Evolutionary conservation across 164 flowering plant genomes (phyloP).

Genomic region (Magnolia sinica): DNA sequence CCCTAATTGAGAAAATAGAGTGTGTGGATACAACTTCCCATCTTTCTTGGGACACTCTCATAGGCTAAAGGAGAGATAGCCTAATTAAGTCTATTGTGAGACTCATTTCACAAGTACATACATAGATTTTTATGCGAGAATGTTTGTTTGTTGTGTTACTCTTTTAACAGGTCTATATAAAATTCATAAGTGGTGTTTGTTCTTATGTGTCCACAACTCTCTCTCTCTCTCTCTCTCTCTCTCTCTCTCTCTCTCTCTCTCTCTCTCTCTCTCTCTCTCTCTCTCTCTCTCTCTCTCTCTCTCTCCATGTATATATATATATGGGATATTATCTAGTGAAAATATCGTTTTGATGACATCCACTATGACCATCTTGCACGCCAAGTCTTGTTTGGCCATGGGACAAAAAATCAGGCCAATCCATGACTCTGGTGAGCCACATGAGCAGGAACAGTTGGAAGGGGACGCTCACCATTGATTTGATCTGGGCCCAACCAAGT

Average conservation of each 20-base stretch:
- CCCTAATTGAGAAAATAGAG: not conserved
- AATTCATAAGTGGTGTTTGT: not conserved
- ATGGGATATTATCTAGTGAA: no score
- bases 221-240: constrained; percentile 11
- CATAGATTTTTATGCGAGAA: not conserved
- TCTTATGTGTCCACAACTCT: constrained; percentile 6
- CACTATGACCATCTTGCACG: no score
- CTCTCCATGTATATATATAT: not conserved
- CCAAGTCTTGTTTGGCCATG: no score
- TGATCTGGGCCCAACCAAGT: no score
- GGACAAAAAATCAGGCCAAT: no score
- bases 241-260: constrained; percentile 4
- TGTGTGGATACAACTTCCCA: not conserved
- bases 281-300: constrained; percentile 6
- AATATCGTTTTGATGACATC: no score
- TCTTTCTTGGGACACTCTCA: not conserved
- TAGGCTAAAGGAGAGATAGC: not conserved
- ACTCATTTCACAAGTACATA: not conserved
- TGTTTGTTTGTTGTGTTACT: not conserved
- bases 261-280: constrained; percentile 6
- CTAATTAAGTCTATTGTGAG: not conserved
- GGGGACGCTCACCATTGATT: no score
- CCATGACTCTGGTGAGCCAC: no score
- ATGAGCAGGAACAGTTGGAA: no score
- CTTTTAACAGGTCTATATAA: no score